A percentile compares a stretch with the other conserved stretches of the same genome.
Conservation (phyloP, 192 early-diverging fungal species). For the Coemansia sp. region DNA sequence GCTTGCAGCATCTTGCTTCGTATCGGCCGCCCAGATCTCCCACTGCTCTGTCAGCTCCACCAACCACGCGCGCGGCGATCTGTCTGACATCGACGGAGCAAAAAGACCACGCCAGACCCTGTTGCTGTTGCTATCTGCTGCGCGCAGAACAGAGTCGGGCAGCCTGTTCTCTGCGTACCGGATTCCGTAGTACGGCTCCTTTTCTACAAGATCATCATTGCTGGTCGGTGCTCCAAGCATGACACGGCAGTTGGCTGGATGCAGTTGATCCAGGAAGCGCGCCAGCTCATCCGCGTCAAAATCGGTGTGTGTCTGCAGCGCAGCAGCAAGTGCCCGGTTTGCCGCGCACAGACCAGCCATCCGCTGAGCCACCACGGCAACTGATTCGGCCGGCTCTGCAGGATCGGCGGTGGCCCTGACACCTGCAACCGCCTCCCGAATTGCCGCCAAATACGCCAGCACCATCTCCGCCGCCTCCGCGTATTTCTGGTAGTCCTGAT, state of each 20-base stretch:
- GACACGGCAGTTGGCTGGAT: slow-evolving; percentile 59
- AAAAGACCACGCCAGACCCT: not conserved
- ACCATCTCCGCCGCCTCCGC: slow-evolving; percentile 18
- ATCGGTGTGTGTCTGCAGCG: slow-evolving; percentile 2
- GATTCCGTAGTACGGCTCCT: slow-evolving; percentile 4
- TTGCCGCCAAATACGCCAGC: slow-evolving; percentile 38
- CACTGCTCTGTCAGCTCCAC: slow-evolving; percentile 1
- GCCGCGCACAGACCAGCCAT: slow-evolving; percentile 13
- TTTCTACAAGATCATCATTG: not conserved
- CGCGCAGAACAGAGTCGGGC: slow-evolving; percentile 65
- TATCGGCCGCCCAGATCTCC: slow-evolving; percentile 17
- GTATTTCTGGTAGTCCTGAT: slow-evolving; percentile 14
- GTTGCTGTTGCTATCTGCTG: not conserved
- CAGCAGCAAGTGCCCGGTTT: not conserved
- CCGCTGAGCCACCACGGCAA: not conserved
- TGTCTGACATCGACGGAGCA: not conserved
- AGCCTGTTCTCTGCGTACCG: slow-evolving; percentile 69
- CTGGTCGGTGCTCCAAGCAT: slow-evolving; percentile 30
- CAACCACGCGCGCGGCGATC: not conserved
- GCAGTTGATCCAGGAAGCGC: slow-evolving; percentile 32
- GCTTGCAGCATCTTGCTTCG: not conserved
- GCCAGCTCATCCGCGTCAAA: slow-evolving; percentile 3
- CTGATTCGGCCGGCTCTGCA: not conserved
- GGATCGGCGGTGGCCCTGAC: not conserved
- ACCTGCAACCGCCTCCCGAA: slow-evolving; percentile 10